Base-by-base conservation (phyloP, 441 rosid genomes). In the Dalechampia spathulata region DNA sequence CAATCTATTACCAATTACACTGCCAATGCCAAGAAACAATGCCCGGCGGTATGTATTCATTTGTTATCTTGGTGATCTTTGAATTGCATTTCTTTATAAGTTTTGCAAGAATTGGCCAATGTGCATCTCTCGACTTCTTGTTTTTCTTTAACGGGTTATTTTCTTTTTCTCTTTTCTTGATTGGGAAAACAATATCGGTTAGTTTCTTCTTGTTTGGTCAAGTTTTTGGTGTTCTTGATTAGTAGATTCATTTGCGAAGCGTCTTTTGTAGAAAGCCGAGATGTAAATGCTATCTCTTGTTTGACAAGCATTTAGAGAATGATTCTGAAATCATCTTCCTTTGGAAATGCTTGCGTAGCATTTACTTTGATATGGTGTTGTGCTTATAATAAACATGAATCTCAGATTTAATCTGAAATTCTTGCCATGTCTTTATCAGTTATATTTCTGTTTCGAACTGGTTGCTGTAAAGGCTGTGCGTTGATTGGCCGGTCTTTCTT, bases 1-100 rank as follows among this genome's bases (percentile, higher is more conserved):
- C 82, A 81, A 69, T 60, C 77, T 42, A 68, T 81, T 47, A 72
- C 80, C 39, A 64, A 62, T 55, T 57, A 61, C 59, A 66, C 87
- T 11, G 59, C 67, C 52, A 64, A 54, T 11, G 59, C 67, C 52
- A 64, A 54, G 58, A 60, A 66, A 23, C 62, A 63, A 49, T 55
- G 7, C 41, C 71, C 47, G n/a, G 39, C 65, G 69, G 81, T 75
- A 57, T 30, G 7, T 61, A 14, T 42, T n/a, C 17, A 6, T 16
- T 27, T 32, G 6, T 30, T 49, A n/a, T 15, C 42, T 73, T 75
- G 51, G 72, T 72, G 51, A 27, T 21, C 32, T 14, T 38, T 12
- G 25, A 3, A 10, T 30, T 16, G 17, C 34, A 4, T 22, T 22
- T 53, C 22, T 22, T 21, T 47, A 4, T 26, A n/a, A n/a, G 6